Evolutionary conservation across 768 basidiomycete species (phyloP), one percentile per base, ranked within the genome.

Genomic region (Rhizopogon roseolus): DNA sequence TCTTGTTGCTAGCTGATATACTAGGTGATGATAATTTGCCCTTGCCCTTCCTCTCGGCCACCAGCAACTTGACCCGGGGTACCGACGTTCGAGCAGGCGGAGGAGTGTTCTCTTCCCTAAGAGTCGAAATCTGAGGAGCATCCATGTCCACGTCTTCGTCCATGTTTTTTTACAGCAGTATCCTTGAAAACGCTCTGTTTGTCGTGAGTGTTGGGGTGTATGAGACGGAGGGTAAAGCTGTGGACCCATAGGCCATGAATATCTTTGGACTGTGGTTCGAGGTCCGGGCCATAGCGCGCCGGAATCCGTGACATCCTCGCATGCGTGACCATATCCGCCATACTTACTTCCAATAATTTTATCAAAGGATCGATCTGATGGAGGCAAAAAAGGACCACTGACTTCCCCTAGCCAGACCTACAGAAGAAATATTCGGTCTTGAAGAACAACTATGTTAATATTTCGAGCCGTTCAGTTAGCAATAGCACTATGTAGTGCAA

Each of bases 121-220:
- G 79, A 28, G 85, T 91, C 25, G 89, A 91, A 52, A 92, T 91
- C 60, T 84, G 84, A 37, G 90, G 90, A 34, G 89, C 86, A 38
- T 90, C 90, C 86, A 90, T 89, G 41, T 76, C 74, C n/a, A 75
- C 62, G 52, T 78, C 75, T 45, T 75, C 71, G 54, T 74, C 68
- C 71, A 74, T 73, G 52, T 16, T 48, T 16, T 48, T 39, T 39
- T 8, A 9, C 16, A 39, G 14, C 16, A 8, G n/a, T 36, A 48
- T 34, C 32, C 7, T 34, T 22, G 14, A 36, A 36, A 48, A 36
- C 22, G 13, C 14, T 34, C 32, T 9, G 45, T 22, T 6, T 3
- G 34, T 48, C 19, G 34, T 3, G 14, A 48, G 46, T 19, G 34
- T 14, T 37, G 46, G 8, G 6, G 19, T 25, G 19, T 5, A 22